Percentiles rank a stretch among this genome's conserved stretches.
Evolutionary conservation across 805 yeast genomes (phyloP).

Genomic region (Lipomyces lipofer): DNA sequence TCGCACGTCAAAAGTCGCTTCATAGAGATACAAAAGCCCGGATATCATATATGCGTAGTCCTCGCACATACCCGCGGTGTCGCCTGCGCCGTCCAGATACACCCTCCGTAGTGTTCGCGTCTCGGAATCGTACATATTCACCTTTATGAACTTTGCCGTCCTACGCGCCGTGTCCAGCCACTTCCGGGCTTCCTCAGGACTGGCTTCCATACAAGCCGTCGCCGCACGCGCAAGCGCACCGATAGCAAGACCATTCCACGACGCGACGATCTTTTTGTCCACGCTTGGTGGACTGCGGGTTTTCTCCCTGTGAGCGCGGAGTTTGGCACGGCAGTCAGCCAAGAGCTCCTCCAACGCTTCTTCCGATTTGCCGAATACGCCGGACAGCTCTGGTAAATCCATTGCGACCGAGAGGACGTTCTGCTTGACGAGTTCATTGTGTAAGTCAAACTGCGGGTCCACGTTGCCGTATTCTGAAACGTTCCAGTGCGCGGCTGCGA

Average conservation of each 20-base stretch:
- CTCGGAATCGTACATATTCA: constrained; percentile 32
- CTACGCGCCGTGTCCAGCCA: constrained; percentile 35
- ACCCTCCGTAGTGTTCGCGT: constrained; percentile 32
- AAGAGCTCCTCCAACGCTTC: constrained; percentile 33
- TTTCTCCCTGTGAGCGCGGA: constrained; percentile 33
- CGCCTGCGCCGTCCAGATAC: constrained; percentile 15
- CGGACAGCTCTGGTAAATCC: constrained; percentile 36
- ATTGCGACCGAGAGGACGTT: constrained; percentile 39
- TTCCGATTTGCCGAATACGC: constrained; percentile 38
- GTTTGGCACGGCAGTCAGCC: constrained; percentile 32
- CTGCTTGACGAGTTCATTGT: constrained; percentile 36
- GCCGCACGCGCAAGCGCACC: constrained; percentile 42
- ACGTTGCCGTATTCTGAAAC: constrained; percentile 43
- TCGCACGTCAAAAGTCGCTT: constrained; percentile 36
- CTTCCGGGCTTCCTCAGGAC: constrained; percentile 16
- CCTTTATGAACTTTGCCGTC: constrained; percentile 35
- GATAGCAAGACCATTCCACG: constrained; percentile 44
- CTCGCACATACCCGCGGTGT: constrained; percentile 38
- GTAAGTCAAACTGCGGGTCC: constrained; percentile 38
- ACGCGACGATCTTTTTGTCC: constrained; percentile 39
- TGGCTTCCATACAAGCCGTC: constrained; percentile 23
- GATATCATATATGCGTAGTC: constrained; percentile 42
- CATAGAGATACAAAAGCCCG: constrained; percentile 42
- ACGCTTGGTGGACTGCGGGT: constrained; percentile 38
- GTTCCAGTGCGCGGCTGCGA: constrained; percentile 41